Percentiles rank a stretch among this genome's conserved stretches.
These are phyloP conservation scores for Podila minutissima DNA, from an alignment of 192 early-diverging fungal genomes.

Conservation along the genomic window DNA sequence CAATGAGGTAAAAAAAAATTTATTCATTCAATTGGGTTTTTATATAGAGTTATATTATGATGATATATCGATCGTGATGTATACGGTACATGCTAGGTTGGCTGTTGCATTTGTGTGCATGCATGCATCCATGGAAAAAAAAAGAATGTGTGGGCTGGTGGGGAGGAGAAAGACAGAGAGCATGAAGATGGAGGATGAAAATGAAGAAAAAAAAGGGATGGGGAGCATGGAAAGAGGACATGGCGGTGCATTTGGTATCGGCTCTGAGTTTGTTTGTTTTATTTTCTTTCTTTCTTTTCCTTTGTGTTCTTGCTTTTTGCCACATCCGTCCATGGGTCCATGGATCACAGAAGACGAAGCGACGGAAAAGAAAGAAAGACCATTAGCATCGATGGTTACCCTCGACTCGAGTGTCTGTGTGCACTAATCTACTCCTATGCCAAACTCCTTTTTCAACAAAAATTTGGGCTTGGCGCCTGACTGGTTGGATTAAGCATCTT, in stretches of 20 bases:
- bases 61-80: background rate
- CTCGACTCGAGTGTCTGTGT: background rate
- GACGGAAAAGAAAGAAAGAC: background rate
- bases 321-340: too few relatives aligned
- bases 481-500: too few relatives aligned
- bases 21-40: conserved; percentile 1
- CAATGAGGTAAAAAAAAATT: conserved; percentile 17
- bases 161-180: background rate
- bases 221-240: conserved; percentile 4
- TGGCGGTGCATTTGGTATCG: too few relatives aligned
- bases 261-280: too few relatives aligned
- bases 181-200: background rate
- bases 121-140: background rate
- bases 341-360: background rate
- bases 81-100: background rate
- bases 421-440: background rate
- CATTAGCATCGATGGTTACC: background rate
- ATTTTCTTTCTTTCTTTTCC: too few relatives aligned
- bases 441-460: background rate
- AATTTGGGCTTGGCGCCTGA: too few relatives aligned
- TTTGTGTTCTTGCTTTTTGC: too few relatives aligned
- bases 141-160: background rate
- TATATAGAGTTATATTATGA: background rate
- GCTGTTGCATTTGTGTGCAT: background rate
- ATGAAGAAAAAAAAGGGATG: conserved; percentile 11